Conservation (phyloP, 768 basidiomycete species). For the Myochromella boudieri region DNA sequence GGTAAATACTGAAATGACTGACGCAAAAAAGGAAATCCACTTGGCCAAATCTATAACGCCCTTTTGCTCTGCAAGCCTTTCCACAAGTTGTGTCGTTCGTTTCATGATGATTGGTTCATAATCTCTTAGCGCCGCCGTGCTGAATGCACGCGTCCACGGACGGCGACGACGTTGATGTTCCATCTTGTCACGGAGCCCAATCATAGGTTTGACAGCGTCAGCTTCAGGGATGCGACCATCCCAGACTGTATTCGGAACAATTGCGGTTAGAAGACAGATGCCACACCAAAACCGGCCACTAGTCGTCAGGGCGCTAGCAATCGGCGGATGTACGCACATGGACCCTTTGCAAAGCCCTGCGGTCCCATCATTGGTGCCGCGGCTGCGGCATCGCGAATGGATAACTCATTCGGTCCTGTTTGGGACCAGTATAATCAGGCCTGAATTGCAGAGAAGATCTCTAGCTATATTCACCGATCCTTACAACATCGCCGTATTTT, state of each 20-base stretch:
- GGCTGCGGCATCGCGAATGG: conserved; percentile 32
- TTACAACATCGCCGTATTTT: conserved; percentile 51
- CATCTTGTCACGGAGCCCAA: conserved; percentile 29
- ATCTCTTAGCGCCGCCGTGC: conserved; percentile 27
- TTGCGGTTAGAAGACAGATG: conserved; percentile 17
- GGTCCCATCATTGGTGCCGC: conserved; percentile 33
- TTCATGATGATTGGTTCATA: conserved; percentile 22
- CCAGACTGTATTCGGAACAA: conserved; percentile 24
- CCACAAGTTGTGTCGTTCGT: conserved; percentile 25
- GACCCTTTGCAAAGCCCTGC: conserved; percentile 41
- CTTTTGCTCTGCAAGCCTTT: conserved; percentile 12
- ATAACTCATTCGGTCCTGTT: conserved; percentile 48
- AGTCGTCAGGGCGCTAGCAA: neutral
- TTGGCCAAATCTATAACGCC: conserved; percentile 27
- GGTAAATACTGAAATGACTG: conserved; percentile 12
- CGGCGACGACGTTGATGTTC: conserved; percentile 35
- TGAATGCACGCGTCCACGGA: conserved; percentile 40
- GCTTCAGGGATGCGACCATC: conserved; percentile 25
- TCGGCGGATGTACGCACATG: no score
- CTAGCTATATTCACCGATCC: conserved; percentile 46
- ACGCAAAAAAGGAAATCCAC: conserved; percentile 39
- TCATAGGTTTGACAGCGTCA: conserved; percentile 18
- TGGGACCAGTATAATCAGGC: neutral
- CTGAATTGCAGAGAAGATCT: neutral
- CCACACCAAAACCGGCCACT: no score